These are phyloP conservation scores for Peronospora belbahrii DNA, from an alignment of 352 stramenopile species.

Conservation along the genomic window DNA sequence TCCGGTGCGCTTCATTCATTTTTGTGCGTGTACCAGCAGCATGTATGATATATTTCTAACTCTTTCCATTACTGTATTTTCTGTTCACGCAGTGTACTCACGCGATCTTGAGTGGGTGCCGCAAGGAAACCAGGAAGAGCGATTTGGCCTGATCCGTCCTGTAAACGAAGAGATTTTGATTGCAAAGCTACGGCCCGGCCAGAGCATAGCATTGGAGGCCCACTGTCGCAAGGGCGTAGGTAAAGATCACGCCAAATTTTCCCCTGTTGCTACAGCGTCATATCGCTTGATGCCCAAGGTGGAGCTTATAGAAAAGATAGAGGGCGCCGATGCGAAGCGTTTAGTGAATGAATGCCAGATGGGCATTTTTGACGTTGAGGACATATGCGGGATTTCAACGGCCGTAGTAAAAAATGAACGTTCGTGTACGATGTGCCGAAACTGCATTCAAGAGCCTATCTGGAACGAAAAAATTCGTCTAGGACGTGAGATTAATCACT, in stretches of 20 bases:
- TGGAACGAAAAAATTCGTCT: conserved; percentile 88
- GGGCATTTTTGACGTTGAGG: conserved; percentile 89
- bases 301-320: conserved; percentile 55
- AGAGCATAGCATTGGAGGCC: conserved; percentile 94
- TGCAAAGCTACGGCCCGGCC: conserved; percentile 92
- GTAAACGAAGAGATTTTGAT: conserved; percentile 95
- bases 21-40: neutral
- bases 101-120: conserved; percentile 93
- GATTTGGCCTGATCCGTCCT: conserved; percentile 76
- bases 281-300: conserved; percentile 91
- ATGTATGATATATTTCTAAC: neutral
- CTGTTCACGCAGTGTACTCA: conserved; percentile 76
- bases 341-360: conserved; percentile 67
- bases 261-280: conserved; percentile 91
- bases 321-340: conserved; percentile 51
- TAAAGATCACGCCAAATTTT: conserved; percentile 98
- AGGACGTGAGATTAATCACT: conserved; percentile 90
- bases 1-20: conserved; percentile 32
- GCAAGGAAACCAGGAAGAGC: conserved; percentile 93
- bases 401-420: conserved; percentile 81
- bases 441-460: conserved; percentile 89
- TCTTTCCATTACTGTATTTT: neutral
- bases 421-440: conserved; percentile 94
- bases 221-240: conserved; percentile 92
- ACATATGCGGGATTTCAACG: conserved; percentile 61